Evolutionary conservation across 495 filamentous ascomycete genomes (phyloP).

Genomic region (Hypoxylon fragiforme): DNA sequence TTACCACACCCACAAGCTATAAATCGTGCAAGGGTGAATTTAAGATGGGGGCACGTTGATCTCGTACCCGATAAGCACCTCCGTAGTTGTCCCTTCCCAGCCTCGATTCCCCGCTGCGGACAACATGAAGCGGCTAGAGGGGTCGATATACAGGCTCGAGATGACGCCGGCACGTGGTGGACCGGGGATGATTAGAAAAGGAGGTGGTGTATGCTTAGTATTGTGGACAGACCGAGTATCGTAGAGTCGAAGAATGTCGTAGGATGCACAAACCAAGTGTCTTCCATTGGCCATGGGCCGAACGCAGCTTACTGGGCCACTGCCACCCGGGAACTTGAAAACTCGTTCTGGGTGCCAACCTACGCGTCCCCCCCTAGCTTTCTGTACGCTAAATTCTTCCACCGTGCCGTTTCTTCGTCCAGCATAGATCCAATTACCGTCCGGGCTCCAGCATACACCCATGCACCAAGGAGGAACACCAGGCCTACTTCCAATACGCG

Average conservation of each 20-base stretch:
- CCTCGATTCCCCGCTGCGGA: conserved; percentile 88
- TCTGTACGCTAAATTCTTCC: conserved; percentile 89
- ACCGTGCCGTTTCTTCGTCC: conserved; percentile 92
- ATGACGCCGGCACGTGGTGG: conserved; percentile 89
- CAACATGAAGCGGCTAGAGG: conserved; percentile 86
- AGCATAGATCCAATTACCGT: conserved; percentile 94
- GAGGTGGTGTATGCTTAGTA: conserved; percentile 76
- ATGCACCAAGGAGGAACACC: conserved; percentile 95
- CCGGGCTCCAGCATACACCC: conserved; percentile 95
- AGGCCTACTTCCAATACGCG: conserved; percentile 68
- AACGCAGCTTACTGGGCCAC: conserved; percentile 84
- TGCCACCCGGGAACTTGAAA: conserved; percentile 88
- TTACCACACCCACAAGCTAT: too few species aligned
- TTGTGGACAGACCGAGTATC: conserved; percentile 73
- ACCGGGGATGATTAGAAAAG: conserved; percentile 92
- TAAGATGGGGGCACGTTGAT: conserved; percentile 51
- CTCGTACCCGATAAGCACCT: conserved; percentile 93
- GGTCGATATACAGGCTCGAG: conserved; percentile 79
- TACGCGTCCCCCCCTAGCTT: conserved; percentile 58
- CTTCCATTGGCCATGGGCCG: conserved; percentile 90
- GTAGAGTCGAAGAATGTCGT: conserved; percentile 92
- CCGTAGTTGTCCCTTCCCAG: conserved; percentile 92
- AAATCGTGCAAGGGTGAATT: background rate
- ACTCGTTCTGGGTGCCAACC: conserved; percentile 68
- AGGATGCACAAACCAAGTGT: conserved; percentile 91